Evolutionary conservation across 2,329 filamentous ascomycete species (phyloP).

Genomic region (Colletotrichum plurivorum): DNA sequence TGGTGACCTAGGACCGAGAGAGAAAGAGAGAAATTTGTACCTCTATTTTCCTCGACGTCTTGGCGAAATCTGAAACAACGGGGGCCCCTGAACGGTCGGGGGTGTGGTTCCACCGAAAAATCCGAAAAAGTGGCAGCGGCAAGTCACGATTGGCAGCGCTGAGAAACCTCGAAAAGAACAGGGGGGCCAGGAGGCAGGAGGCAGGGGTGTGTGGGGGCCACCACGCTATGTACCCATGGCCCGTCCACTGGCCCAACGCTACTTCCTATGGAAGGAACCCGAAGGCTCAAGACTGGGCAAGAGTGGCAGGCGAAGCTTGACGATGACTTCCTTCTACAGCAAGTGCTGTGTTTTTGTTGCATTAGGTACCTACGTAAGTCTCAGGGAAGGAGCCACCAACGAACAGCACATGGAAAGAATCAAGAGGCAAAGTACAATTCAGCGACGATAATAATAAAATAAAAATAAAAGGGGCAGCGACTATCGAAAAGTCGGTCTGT

Average conservation of each 20-base stretch:
- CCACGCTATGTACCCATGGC: background rate
- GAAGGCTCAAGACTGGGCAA: background rate
- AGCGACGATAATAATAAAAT: background rate
- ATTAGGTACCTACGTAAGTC: background rate
- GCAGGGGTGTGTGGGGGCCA: background rate
- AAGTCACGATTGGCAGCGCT: constrained; percentile 18
- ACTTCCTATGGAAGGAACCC: constrained; percentile 6
- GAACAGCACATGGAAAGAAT: background rate
- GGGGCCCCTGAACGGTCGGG: constrained; percentile 18
- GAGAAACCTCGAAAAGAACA: background rate
- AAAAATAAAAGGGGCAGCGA: too few species aligned
- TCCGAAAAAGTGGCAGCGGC: constrained; percentile 17
- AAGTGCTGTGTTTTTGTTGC: too few species aligned
- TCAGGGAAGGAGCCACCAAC: background rate
- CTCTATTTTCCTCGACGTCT: constrained; percentile 37
- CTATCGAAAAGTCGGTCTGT: constrained; percentile 33
- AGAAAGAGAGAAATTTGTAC: constrained; percentile 24
- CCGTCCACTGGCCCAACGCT: background rate
- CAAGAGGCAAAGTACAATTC: background rate
- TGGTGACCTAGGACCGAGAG: too few species aligned
- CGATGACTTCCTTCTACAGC: background rate
- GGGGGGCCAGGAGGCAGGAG: background rate
- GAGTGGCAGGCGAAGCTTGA: background rate
- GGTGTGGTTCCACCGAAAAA: constrained; percentile 8
- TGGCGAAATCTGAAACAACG: constrained; percentile 39